Evolutionary conservation across 2,329 filamentous ascomycete genomes (phyloP).

Genomic region (Aspergillus terreus): DNA sequence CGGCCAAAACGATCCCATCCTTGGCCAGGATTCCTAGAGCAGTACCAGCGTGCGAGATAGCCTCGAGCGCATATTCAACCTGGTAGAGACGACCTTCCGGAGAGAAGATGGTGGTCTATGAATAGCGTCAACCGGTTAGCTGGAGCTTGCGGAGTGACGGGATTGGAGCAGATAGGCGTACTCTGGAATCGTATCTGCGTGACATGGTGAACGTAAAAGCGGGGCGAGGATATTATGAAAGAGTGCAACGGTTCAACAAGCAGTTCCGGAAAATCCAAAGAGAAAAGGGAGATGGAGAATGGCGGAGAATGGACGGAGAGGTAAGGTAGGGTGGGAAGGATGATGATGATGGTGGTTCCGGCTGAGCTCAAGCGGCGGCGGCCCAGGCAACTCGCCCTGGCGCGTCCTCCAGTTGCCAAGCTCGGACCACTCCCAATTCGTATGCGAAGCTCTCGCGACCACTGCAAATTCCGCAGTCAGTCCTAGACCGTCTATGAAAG

Average conservation of each 20-base stretch:
- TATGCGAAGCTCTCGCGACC: constrained; percentile 15
- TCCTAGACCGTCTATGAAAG: background rate
- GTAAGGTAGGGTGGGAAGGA: constrained; percentile 1
- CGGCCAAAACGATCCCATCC: constrained; percentile 96
- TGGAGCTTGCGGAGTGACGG: constrained; percentile 26
- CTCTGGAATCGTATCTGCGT: constrained; percentile 94
- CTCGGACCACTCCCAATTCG: constrained; percentile 29
- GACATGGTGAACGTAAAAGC: constrained; percentile 64
- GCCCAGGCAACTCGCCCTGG: constrained; percentile 37
- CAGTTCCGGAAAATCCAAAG: background rate
- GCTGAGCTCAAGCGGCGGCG: constrained; percentile 28
- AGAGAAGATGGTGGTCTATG: constrained; percentile 97
- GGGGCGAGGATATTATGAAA: constrained; percentile 9
- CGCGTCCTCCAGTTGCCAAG: constrained; percentile 38
- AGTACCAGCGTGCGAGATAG: constrained; percentile 96
- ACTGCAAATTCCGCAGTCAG: constrained; percentile 10
- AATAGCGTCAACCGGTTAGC: constrained; percentile 34
- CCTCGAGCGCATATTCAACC: constrained; percentile 98
- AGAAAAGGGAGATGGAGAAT: constrained; percentile 10
- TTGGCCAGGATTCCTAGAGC: constrained; percentile 94
- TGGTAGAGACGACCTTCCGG: constrained; percentile 98
- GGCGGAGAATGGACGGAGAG: constrained; percentile 18
- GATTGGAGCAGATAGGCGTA: constrained; percentile 48
- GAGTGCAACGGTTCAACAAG: constrained; percentile 1
- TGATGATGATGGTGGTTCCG: constrained; percentile 18